Conservation (phyloP, 1,284 basidiomycete species). For the Moniliophthora roreri region DNA sequence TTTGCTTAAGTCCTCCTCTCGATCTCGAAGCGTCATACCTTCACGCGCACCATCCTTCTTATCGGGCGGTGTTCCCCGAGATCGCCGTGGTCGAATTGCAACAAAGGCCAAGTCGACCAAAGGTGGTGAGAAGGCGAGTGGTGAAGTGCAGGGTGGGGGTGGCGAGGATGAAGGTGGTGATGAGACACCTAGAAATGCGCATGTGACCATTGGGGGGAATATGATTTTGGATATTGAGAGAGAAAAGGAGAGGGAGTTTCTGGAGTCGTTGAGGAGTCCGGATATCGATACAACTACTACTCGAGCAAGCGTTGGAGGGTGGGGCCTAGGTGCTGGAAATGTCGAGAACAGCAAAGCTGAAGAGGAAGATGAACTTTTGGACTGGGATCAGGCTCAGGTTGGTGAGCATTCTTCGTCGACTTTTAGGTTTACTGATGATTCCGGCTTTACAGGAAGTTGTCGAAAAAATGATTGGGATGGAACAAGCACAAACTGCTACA, state of each 20-base stretch:
- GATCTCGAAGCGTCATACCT: conserved; percentile 10
- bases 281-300: conserved; percentile 35
- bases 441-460: neutral
- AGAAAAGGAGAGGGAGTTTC: conserved; percentile 52
- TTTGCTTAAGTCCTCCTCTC: conserved; percentile 8
- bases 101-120: conserved; percentile 37
- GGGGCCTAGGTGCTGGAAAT: conserved; percentile 62
- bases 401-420: conserved; percentile 8
- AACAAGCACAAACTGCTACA: neutral
- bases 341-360: conserved; percentile 41
- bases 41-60: conserved; percentile 64
- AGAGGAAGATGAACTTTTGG: conserved; percentile 46
- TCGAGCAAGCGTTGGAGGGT: conserved; percentile 55
- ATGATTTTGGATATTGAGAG: conserved; percentile 37
- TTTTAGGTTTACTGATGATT: no score
- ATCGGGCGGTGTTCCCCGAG: conserved; percentile 68
- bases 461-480: conserved; percentile 2
- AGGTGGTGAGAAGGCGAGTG: conserved; percentile 18
- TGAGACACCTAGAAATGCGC: conserved; percentile 54
- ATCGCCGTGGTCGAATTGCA: conserved; percentile 73
- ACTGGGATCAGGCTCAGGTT: conserved; percentile 70
- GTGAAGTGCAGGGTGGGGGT: conserved; percentile 22
- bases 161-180: conserved; percentile 42
- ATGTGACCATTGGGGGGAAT: conserved; percentile 27
- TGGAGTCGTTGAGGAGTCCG: conserved; percentile 58